Base-by-base conservation (phyloP, 2,329 filamentous ascomycete species). In the Dendrostoma leiphaemia region DNA sequence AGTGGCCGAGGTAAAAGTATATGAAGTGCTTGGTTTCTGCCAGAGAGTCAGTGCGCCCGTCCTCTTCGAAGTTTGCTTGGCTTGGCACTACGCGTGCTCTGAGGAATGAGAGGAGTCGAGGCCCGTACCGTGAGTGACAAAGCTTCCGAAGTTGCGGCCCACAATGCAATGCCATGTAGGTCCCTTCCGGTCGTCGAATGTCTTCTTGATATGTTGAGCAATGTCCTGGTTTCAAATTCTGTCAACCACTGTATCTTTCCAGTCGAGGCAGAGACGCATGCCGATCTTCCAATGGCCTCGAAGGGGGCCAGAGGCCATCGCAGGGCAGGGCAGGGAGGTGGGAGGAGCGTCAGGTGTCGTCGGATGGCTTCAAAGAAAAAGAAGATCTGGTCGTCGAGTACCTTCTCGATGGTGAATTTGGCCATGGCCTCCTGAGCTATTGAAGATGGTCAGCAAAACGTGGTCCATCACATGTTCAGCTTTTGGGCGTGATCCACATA, bases 101-200 rank as follows among this genome's bases (percentile, higher is more conserved):
- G 10, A 10, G 13, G 8, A 29, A 12, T 9, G 52, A 34, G 45
- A 44, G 32, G 45, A 47, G 13, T 60, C 29, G 21, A 19, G 43
- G 17, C 24, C 64, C 83, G 58, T 82, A 96, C 92, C 92, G 69
- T 99, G 94, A 37, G 94, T 99, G 48, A 99, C 94, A 65, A 97
- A 99, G 76, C 93, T 97, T 64, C 94, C 94, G 76, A 99, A 99
- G 81, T 99, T 97, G 64, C 94, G 84, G 60, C 94, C 94, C 31
- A 99, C 94, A 63, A 99, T 97, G 76, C 94, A 99, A 76, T 99
- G 94, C 94, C 93, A 99, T 71, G 94, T 99, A 60, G 93, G 92
- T 32, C 94, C 94, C 78, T 97, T 97, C 70, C 92, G 88, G 67
- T 90, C 89, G 72, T 99, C 94, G 67, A 99, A 97, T 69, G 91